Evolutionary conservation across 2,329 filamentous ascomycete species (phyloP), one percentile per base, ranked within the genome.

Genomic region (Scopulariopsis brevicaulis): DNA sequence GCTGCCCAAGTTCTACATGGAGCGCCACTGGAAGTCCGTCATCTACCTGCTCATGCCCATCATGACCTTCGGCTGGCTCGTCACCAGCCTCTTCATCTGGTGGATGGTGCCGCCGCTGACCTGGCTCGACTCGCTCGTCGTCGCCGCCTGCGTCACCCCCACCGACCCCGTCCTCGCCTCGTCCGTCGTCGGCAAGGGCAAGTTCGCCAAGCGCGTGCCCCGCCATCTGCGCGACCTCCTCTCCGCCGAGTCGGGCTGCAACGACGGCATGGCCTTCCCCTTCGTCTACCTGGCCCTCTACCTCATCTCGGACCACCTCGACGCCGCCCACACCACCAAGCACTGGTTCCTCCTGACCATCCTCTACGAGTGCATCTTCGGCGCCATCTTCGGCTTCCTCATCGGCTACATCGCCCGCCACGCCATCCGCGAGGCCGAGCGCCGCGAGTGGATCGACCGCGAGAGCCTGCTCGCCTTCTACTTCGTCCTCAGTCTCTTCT

Each of bases 381-480:
- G 94, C 55, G 89, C 90, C 53, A 67, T 97, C 59, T 96, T 87
- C 65, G 94, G 94, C 20, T 95, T 97, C 63, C 60, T 83, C 22
- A 78, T 99, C 62, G 94, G 94, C 20, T 99, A 97, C 68, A 82
- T 88, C 64, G 94, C 91, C 32, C 87, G 94, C 28, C 93, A 96
- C 64, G 85, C 89, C 28, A 96, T 99, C 75, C 91, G 90, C 65
- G 86, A 77, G 61, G 91, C 94, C 11, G 93, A 99, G 72, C 82
- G 86, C 65, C 84, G 81, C 63, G 89, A 94, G 54, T 71, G 96
- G 58, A 96, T 99, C 64, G 94, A 99, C 68, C 82, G 94, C 66
- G 94, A 99, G 73, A 97, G 93, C 71, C 97, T 96, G 67, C 82
- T 99, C 58, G 94, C 97, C 55, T 99, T 97, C 74, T 99, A 99